Conservation (phyloP, 2,329 filamentous ascomycete genomes). For the Fonsecaea monophora region DNA sequence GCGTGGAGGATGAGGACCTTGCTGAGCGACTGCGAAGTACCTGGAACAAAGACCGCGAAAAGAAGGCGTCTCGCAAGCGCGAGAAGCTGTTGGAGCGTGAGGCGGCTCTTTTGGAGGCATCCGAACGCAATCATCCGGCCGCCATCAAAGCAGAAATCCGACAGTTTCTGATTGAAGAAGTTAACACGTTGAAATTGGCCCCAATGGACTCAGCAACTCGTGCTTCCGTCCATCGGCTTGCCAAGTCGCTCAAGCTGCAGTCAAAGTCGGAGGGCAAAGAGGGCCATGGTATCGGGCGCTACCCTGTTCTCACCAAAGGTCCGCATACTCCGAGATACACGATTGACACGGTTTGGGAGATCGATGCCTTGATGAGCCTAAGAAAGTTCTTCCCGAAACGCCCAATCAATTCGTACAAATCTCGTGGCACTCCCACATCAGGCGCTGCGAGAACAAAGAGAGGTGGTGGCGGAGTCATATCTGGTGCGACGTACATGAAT, state of each 20-base stretch:
- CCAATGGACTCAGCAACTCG: constrained; percentile 82
- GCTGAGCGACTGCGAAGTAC: constrained; percentile 64
- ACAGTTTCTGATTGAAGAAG: constrained; percentile 38
- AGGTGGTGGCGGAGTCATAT: constrained; percentile 48
- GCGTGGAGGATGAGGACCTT: constrained; percentile 67
- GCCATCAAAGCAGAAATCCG: constrained; percentile 74
- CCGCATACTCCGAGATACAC: constrained; percentile 68
- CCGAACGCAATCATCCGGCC: constrained; percentile 61
- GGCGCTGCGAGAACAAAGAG: constrained; percentile 43
- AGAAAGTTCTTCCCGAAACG: constrained; percentile 40
- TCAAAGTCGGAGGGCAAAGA: constrained; percentile 81
- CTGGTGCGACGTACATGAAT: constrained; percentile 70
- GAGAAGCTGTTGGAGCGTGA: constrained; percentile 72
- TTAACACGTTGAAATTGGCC: constrained; percentile 67
- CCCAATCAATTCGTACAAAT: constrained; percentile 21
- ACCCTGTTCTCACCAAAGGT: constrained; percentile 79
- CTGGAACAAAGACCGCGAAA: constrained; percentile 72
- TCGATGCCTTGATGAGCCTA: constrained; percentile 45
- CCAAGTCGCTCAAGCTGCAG: constrained; percentile 75
- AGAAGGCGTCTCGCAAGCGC: constrained; percentile 73
- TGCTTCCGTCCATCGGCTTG: constrained; percentile 80
- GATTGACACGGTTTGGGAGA: constrained; percentile 59
- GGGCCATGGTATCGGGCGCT: constrained; percentile 74
- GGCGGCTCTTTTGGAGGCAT: constrained; percentile 68
- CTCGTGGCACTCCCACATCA: constrained; percentile 12